A percentile compares a stretch with the other conserved stretches of the same genome.
phyloP scores from a whole-genome alignment of 495 filamentous ascomycete species.

The Penicillium desertorum region DNA sequence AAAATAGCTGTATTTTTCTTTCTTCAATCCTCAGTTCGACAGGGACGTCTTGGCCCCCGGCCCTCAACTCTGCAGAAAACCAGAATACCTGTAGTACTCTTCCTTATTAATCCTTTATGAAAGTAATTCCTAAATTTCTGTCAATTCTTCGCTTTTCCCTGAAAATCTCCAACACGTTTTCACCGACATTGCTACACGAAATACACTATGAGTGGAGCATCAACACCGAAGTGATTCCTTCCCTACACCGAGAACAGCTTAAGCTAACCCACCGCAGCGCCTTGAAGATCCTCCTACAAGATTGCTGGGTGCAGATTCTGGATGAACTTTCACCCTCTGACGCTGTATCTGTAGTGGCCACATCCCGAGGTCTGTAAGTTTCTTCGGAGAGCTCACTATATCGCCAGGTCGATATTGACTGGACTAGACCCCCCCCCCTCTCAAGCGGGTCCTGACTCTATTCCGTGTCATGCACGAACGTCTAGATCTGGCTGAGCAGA shows the following conservation, averaged over 20 bases:
- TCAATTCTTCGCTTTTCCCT: no score
- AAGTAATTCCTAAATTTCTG: no score
- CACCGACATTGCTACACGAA: not conserved
- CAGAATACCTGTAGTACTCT: no score
- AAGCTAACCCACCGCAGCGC: not conserved
- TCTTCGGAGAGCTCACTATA: not conserved
- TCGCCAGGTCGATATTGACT: not conserved
- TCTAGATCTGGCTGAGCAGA: not conserved
- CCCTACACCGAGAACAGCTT: not conserved
- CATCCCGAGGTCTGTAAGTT: not conserved
- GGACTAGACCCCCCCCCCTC: not conserved
- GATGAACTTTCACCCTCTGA: not conserved
- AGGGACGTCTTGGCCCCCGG: no score
- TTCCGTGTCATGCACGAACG: not conserved
- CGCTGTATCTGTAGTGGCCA: not conserved
- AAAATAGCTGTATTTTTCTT: no score
- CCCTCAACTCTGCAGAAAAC: no score
- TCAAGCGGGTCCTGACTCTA: not conserved
- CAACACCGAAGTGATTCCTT: not conserved
- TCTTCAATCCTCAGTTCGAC: no score
- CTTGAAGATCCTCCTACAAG: not conserved
- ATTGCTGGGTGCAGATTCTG: not conserved
- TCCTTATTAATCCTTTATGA: no score
- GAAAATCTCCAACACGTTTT: no score
- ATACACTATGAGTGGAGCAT: not conserved